A percentile compares a stretch with the other conserved stretches of the same genome.
Conservation (phyloP, 768 basidiomycete genomes). For the Tricholoma sp. region DNA sequence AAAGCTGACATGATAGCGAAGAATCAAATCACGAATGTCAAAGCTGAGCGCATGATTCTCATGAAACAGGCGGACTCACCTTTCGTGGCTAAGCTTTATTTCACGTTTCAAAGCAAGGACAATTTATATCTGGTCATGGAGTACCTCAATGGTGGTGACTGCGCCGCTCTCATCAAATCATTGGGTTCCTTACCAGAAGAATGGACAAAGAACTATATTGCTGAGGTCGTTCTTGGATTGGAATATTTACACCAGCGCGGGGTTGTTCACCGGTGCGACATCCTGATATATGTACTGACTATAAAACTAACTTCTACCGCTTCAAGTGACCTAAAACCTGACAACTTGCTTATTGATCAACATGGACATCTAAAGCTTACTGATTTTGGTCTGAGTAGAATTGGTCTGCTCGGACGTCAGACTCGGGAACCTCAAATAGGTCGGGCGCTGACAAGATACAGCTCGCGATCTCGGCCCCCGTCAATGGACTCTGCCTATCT, state of each 20-base stretch:
- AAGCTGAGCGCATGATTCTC: constrained; percentile 98
- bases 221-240: constrained; percentile 91
- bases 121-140: constrained; percentile 99
- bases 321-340: constrained; percentile 90
- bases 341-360: constrained; percentile 95
- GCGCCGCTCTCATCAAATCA: constrained; percentile 94
- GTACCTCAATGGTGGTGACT: constrained; percentile 97
- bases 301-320: constrained; percentile 3
- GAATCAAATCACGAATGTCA: constrained; percentile 99
- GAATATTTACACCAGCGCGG: constrained; percentile 96
- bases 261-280: constrained; percentile 88
- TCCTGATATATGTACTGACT: background rate
- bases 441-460: constrained; percentile 46
- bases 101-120: constrained; percentile 99
- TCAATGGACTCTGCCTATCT: constrained; percentile 78
- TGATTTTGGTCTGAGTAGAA: constrained; percentile 94
- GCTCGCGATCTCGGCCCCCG: constrained; percentile 75
- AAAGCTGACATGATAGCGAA: constrained; percentile 99
- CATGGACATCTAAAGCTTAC: constrained; percentile 97
- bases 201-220: constrained; percentile 95
- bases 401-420: constrained; percentile 97
- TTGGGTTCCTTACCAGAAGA: constrained; percentile 92
- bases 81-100: constrained; percentile 96
- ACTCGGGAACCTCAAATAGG: constrained; percentile 64
- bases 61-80: constrained; percentile 99